Evolutionary conservation across 2,329 filamentous ascomycete species (phyloP).

Genomic region (Hirsutella rhossiliensis): DNA sequence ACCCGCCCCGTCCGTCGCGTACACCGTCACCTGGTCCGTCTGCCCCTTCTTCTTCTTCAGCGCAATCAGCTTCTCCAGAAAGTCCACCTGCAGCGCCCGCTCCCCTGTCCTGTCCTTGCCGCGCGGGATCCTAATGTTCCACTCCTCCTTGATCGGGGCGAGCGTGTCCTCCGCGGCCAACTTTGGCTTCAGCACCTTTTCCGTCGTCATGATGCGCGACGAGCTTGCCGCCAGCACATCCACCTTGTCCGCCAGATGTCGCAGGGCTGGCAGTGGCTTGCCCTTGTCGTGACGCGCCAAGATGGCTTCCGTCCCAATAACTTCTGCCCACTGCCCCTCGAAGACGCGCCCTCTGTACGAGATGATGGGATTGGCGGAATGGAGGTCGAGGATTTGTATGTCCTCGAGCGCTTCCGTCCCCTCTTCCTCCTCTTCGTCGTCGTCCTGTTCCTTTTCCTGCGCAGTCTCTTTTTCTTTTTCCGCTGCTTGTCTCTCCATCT

Average conservation of each 20-base stretch:
- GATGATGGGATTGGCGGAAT: conserved; percentile 63
- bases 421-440: conserved; percentile 5
- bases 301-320: conserved; percentile 74
- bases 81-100: conserved; percentile 37
- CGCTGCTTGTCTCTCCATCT: not conserved
- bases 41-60: conserved; percentile 54
- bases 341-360: conserved; percentile 71
- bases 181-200: conserved; percentile 44
- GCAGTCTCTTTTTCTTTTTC: conserved; percentile 10
- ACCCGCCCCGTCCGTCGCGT: conserved; percentile 32
- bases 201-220: conserved; percentile 42
- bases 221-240: conserved; percentile 57
- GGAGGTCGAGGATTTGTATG: conserved; percentile 75
- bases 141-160: conserved; percentile 26
- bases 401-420: conserved; percentile 15
- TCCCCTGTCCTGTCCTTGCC: conserved; percentile 35
- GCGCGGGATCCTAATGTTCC: conserved; percentile 31
- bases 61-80: conserved; percentile 53
- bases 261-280: conserved; percentile 25
- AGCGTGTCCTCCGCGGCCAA: conserved; percentile 20
- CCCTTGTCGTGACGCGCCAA: conserved; percentile 38
- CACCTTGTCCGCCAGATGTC: conserved; percentile 38
- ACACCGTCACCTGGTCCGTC: conserved; percentile 51
- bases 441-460: conserved; percentile 1
- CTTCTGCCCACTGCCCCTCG: conserved; percentile 68